phyloP scores from a whole-genome alignment of 768 basidiomycete genomes.

The Polyporus arcularius region DNA sequence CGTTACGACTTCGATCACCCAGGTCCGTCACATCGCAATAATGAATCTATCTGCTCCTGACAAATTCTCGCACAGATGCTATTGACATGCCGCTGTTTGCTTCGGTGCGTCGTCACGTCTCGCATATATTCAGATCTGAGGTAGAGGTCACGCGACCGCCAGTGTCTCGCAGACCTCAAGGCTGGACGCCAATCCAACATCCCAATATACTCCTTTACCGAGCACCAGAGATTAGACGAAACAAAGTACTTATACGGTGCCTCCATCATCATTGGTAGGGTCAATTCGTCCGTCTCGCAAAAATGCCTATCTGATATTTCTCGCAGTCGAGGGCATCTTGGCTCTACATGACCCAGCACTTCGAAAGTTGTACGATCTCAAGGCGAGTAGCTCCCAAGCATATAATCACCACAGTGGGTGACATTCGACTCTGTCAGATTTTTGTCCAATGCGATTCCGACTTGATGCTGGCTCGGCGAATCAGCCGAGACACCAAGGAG shows the following conservation, averaged over 20 bases:
- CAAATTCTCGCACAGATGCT: constrained; percentile 46
- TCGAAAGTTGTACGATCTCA: constrained; percentile 86
- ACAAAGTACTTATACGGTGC: constrained; percentile 92
- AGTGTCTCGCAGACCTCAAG: constrained; percentile 89
- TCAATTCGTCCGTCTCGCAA: not conserved
- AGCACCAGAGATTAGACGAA: constrained; percentile 81
- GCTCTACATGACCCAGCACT: constrained; percentile 78
- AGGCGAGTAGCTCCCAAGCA: constrained; percentile 47
- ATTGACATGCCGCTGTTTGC: constrained; percentile 91
- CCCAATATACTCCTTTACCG: constrained; percentile 90
- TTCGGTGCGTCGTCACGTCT: constrained; percentile 48
- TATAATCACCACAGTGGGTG: too few relatives aligned
- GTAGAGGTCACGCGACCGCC: not conserved
- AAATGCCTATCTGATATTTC: not conserved
- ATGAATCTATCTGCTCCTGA: not conserved
- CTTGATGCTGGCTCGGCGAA: constrained; percentile 93
- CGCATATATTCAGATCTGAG: not conserved
- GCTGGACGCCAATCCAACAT: constrained; percentile 83
- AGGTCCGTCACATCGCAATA: not conserved
- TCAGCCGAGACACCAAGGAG: constrained; percentile 85
- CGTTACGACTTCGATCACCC: constrained; percentile 90
- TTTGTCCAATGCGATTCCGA: constrained; percentile 96
- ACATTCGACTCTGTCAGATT: constrained; percentile 43
- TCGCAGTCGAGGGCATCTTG: constrained; percentile 87
- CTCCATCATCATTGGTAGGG: constrained; percentile 80